These are phyloP conservation scores for Myriosclerotinia duriaeana DNA, from an alignment of 2,329 filamentous ascomycete genomes.

Conservation along the genomic window DNA sequence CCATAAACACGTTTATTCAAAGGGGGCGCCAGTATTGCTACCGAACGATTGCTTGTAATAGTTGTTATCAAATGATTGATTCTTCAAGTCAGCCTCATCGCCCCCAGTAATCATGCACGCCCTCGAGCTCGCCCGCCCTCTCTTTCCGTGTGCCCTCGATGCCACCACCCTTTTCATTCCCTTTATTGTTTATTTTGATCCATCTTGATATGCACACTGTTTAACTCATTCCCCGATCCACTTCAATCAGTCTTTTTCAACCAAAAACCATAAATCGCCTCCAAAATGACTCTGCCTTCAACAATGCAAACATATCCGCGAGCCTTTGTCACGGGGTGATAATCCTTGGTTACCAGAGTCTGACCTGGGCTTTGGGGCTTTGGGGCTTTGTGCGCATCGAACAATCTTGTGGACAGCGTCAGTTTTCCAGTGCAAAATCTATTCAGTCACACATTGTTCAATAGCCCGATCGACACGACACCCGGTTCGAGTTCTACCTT, in stretches of 20 bases:
- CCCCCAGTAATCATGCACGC: conserved; percentile 6
- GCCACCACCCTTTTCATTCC: background rate
- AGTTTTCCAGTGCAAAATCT: background rate
- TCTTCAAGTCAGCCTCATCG: background rate
- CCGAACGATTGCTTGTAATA: background rate
- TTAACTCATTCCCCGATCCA: background rate
- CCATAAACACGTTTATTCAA: background rate
- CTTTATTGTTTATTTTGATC: background rate
- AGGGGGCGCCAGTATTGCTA: background rate
- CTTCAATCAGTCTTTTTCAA: background rate
- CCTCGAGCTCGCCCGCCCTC: conserved; percentile 3
- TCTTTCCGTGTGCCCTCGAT: background rate
- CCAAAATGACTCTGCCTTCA: background rate
- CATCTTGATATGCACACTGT: background rate
- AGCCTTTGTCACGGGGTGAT: background rate
- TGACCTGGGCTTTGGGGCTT: too few relatives aligned
- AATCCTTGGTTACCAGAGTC: background rate
- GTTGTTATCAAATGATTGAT: background rate
- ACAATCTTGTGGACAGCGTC: too few relatives aligned
- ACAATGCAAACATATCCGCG: too few relatives aligned
- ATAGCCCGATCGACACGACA: background rate
- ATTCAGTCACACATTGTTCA: too few relatives aligned
- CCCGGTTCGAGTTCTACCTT: too few relatives aligned
- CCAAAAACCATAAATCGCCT: background rate
- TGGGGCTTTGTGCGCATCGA: background rate